Evolutionary conservation across 176 grass and related monocot species (phyloP), one percentile per base, ranked within the genome.

Genomic region (Thalia dealbata): DNA sequence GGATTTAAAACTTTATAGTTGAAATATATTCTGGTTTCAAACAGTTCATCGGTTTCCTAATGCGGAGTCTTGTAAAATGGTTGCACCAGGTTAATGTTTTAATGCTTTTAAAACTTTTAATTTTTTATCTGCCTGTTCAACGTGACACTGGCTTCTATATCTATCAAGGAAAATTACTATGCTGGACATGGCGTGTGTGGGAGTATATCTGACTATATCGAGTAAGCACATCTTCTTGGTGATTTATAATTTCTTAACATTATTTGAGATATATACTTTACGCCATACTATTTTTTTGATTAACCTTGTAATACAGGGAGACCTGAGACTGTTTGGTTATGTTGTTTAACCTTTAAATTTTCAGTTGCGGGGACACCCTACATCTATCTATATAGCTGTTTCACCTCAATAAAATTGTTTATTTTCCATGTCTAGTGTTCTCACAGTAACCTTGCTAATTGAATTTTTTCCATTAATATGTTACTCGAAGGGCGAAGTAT

Each of bases 151-250:
- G n/a, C 44, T 80, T 87, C 41, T 52, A 28, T 85, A 80, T 61
- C 61, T 24, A 52, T 85, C 74, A 78, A 96, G 92, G 92, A 96
- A 74, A 78, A 96, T 32, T 83, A 91, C 74, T 96, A 83, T 83
- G 88, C 91, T 79, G 92, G 92, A 74, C 85, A 84, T 81, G 86
- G 60, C 51, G 85, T 96, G 92, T 77, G 87, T 61, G 92, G 91
- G 82, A 85, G 78, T 29, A 71, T 80, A 67, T 59, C 81, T 42
- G 89, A 91, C 76, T 87, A 85, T 81, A 83, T 96, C 58, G 87
- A 91, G 92, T 96, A 89, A 81, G 35, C 75, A 74, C 15, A 52
- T 78, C 51, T 69, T 72, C 29, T 44, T 73, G 55, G 30, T 16
- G n/a, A 27, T 22, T 2, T 45, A 35, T 32, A 32, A 14, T 32